Base-by-base conservation (phyloP, 2,329 filamentous ascomycete genomes). In the Chaetoscypha palmicola region DNA sequence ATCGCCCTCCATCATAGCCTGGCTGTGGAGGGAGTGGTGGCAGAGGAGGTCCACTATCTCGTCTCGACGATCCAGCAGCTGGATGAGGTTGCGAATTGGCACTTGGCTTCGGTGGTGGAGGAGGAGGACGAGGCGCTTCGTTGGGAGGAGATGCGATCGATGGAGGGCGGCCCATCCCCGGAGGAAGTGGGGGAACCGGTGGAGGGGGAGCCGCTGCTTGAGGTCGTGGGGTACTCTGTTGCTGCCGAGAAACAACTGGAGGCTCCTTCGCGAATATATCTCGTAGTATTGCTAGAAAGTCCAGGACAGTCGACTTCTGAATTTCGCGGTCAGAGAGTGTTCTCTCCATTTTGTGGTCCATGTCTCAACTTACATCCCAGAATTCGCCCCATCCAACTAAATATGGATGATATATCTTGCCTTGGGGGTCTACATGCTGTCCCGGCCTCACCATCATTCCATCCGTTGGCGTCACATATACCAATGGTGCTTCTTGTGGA, bases 191-290 rank as follows among this genome's bases (percentile, higher is more conserved):
- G 47, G 85, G 85, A n/a, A 84, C 65, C 10, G 82, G 80, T 23
- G 84, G 83, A 38, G 81, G 79, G 45, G 70, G 67, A 21, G 60
- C 53, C 12, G 59, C 67, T 24, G 48, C 58, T 36, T 61, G 64
- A 28, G 52, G 57, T 45, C 54, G 62, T 17, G 64, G 61, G n/a
- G 65, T 58, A 55, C 62, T 42, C 49, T 68, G 69, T 57, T 74
- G 73, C 51, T 80, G 80, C 54, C 80, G 81, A 24, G 89, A 80
- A 48, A 92, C 80, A 3, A 97, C 86, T 0, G 92, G 92, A 7
- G 92, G 92, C 58, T 98, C 92, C 66, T 94, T 94, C 28, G 89
- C 83, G 61, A 98, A 98, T 17, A 97, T 73, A 42, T 92, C 87
- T 53, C 84, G 77, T 3, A 98, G 67, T 21, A 94, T 84, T 12